Evolutionary conservation across 2,329 filamentous ascomycete species (phyloP).

Genomic region (Colletotrichum agaves): DNA sequence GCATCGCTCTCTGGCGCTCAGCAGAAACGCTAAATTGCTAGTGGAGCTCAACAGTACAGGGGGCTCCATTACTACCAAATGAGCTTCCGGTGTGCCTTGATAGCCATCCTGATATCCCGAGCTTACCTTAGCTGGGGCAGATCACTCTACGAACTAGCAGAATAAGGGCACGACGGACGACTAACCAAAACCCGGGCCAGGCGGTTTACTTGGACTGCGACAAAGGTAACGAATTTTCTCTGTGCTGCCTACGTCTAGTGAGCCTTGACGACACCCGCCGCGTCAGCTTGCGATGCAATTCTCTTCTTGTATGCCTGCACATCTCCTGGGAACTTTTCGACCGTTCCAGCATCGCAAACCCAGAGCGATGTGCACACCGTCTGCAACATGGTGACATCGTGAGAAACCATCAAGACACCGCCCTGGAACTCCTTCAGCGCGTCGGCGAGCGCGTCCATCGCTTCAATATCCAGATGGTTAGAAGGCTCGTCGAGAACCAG

Average conservation of each 20-base stretch:
- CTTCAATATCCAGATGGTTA: conserved; percentile 98
- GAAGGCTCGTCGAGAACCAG: conserved; percentile 98
- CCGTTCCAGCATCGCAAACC: conserved; percentile 94
- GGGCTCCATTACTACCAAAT: conserved; percentile 23
- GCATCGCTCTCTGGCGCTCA: conserved; percentile 9
- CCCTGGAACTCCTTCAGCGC: conserved; percentile 90
- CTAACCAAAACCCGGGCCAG: not conserved
- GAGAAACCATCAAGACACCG: conserved; percentile 97
- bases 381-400: conserved; percentile 99
- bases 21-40: conserved; percentile 28
- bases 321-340: conserved; percentile 95
- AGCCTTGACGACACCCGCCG: conserved; percentile 82
- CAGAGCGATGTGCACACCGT: conserved; percentile 94
- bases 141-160: not conserved
- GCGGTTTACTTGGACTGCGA: not conserved
- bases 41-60: conserved; percentile 11
- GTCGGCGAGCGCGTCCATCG: conserved; percentile 93
- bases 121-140: not conserved
- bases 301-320: conserved; percentile 98
- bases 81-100: conserved; percentile 30
- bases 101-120: conserved; percentile 7
- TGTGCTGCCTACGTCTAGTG: conserved; percentile 52
- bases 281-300: conserved; percentile 89
- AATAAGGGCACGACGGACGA: not conserved
- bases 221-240: not conserved